Conservation (phyloP, 2,329 filamentous ascomycete genomes). For the Cordyceps cateniannulata region DNA sequence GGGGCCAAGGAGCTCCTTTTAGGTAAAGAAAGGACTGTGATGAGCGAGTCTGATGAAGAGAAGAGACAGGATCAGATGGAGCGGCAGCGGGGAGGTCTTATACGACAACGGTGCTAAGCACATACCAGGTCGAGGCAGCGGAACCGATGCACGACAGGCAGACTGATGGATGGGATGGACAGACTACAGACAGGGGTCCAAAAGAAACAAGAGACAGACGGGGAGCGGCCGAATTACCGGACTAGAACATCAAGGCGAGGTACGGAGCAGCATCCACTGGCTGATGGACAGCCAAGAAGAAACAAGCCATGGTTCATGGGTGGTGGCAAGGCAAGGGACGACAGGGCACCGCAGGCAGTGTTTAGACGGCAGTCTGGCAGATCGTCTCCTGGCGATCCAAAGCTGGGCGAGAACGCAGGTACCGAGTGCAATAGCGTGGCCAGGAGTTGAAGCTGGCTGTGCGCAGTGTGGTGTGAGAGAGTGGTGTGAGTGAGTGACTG, state of each 20-base stretch:
- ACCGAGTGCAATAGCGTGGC: background rate
- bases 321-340: background rate
- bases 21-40: slow-evolving; percentile 10
- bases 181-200: slow-evolving; percentile 15
- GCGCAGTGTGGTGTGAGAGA: too few relatives aligned
- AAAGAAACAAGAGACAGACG: slow-evolving; percentile 15
- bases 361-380: background rate
- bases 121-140: slow-evolving; percentile 9
- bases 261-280: slow-evolving; percentile 1
- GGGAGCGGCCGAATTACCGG: slow-evolving; percentile 24
- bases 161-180: background rate
- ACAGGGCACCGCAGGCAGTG: background rate
- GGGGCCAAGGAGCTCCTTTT: background rate
- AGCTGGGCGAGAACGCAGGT: slow-evolving; percentile 2
- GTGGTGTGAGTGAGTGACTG: too few relatives aligned
- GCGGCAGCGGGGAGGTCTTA: slow-evolving; percentile 11
- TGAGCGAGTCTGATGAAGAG: slow-evolving; percentile 10
- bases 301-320: slow-evolving; percentile 19
- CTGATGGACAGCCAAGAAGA: slow-evolving; percentile 14
- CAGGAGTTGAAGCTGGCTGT: background rate
- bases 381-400: slow-evolving; percentile 5
- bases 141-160: background rate
- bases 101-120: slow-evolving; percentile 5
- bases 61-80: background rate
- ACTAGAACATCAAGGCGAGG: slow-evolving; percentile 14